phyloP scores from a whole-genome alignment of 345 rosid species.

The Gossypioides kirkii region DNA sequence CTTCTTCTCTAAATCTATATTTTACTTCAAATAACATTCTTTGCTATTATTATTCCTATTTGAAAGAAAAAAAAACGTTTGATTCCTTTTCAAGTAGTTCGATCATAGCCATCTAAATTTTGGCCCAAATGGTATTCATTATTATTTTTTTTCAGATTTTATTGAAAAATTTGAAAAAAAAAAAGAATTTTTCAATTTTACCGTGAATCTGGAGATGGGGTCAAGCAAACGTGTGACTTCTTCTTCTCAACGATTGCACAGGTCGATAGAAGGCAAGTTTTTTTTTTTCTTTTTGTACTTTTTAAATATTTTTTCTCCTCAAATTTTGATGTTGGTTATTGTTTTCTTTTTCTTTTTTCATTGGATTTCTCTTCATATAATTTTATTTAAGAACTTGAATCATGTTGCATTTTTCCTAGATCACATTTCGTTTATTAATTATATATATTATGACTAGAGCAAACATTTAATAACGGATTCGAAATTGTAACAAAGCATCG shows the following conservation, averaged over 20 bases:
- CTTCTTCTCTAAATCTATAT: neutral
- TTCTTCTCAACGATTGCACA: slow-evolving; percentile 22
- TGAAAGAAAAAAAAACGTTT: neutral
- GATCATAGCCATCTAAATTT: neutral
- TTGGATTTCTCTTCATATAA: neutral
- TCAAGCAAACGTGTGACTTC: slow-evolving; percentile 26
- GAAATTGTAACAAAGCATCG: no score
- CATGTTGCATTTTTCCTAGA: neutral
- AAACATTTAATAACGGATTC: no score
- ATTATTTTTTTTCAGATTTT: neutral
- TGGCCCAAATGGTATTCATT: neutral
- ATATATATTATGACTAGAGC: neutral
- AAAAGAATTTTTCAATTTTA: no score
- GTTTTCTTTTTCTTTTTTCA: neutral
- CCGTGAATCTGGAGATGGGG: slow-evolving; percentile 24
- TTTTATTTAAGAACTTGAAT: neutral
- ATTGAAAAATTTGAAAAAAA: neutral
- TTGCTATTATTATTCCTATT: neutral
- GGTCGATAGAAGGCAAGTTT: slow-evolving; percentile 23
- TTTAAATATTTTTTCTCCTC: neutral
- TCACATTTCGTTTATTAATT: neutral
- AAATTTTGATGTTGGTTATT: neutral
- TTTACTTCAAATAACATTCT: neutral
- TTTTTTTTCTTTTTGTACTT: neutral
- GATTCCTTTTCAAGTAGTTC: neutral